These are phyloP conservation scores for Leccinum rimulosum DNA, from an alignment of 768 basidiomycete genomes.

Conservation along the genomic window DNA sequence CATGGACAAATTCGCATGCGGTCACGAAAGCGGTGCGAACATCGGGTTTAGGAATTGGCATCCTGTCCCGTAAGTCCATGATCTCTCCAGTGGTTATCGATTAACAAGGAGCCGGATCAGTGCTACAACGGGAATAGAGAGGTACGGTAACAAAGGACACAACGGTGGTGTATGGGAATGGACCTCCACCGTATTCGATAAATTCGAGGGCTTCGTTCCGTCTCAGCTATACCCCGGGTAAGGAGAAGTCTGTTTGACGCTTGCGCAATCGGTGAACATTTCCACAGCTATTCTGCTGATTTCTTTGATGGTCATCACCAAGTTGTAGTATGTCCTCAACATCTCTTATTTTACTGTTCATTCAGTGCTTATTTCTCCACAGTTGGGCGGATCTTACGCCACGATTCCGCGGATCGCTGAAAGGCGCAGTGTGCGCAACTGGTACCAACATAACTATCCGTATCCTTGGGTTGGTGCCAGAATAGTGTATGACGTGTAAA, in stretches of 20 bases:
- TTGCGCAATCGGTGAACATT: neutral
- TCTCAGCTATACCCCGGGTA: constrained; percentile 88
- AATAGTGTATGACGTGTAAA: constrained; percentile 51
- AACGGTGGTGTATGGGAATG: constrained; percentile 99
- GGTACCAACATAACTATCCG: constrained; percentile 88
- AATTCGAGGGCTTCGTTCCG: constrained; percentile 69
- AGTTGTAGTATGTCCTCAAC: constrained; percentile 67
- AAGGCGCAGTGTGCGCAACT: constrained; percentile 79
- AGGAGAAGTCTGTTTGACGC: constrained; percentile 5
- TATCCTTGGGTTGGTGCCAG: constrained; percentile 85
- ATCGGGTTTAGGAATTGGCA: constrained; percentile 93
- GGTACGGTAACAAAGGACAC: constrained; percentile 55
- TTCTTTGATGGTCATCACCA: constrained; percentile 89
- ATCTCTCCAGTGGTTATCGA: neutral
- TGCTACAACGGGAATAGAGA: constrained; percentile 62
- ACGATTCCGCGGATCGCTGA: constrained; percentile 82
- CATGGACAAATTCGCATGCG: constrained; percentile 67
- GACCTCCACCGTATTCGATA: constrained; percentile 80
- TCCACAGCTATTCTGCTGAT: constrained; percentile 69
- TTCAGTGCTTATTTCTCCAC: constrained; percentile 3
- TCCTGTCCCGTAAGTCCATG: constrained; percentile 71
- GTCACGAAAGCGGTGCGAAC: constrained; percentile 78
- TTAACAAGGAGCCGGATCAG: constrained; percentile 33
- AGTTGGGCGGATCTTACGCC: constrained; percentile 91
- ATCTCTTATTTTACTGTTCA: neutral